phyloP scores from a whole-genome alignment of 768 basidiomycete genomes.

The Pholiota conissans region DNA sequence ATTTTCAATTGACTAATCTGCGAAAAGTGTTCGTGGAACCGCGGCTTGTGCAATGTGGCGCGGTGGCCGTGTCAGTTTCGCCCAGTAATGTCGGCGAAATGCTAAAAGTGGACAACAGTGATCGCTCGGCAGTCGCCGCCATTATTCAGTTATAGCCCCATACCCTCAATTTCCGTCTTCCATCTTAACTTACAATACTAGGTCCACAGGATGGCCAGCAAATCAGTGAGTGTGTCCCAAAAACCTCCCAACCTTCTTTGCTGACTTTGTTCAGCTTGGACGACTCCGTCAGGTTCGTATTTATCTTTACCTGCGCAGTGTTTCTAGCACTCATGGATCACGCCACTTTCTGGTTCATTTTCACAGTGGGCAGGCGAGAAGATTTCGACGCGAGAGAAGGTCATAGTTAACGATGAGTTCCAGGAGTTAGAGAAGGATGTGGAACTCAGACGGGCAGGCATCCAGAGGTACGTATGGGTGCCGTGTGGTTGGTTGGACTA shows the following conservation, averaged over 20 bases:
- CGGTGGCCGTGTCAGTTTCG: too few species aligned
- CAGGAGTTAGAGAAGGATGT: slow-evolving; percentile 82
- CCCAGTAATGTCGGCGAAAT: background rate
- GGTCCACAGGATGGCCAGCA: slow-evolving; percentile 55
- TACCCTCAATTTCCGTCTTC: background rate
- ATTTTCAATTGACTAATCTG: too few species aligned
- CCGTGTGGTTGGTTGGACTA: background rate
- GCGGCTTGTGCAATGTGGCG: too few species aligned
- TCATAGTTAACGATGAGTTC: slow-evolving; percentile 76
- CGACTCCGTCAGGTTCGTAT: slow-evolving; percentile 70
- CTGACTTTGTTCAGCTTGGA: slow-evolving; percentile 51
- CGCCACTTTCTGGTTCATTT: slow-evolving; percentile 23
- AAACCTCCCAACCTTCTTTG: background rate
- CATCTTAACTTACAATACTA: slow-evolving; percentile 6
- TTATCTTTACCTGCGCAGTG: slow-evolving; percentile 9
- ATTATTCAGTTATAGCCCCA: slow-evolving; percentile 8
- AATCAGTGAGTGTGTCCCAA: slow-evolving; percentile 43
- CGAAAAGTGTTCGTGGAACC: too few species aligned
- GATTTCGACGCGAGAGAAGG: slow-evolving; percentile 83
- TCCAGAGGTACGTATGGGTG: slow-evolving; percentile 56
- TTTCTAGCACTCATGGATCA: slow-evolving; percentile 17
- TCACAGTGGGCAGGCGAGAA: slow-evolving; percentile 87
- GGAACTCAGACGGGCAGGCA: slow-evolving; percentile 73
- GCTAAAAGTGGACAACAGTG: slow-evolving; percentile 9
- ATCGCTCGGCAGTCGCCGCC: slow-evolving; percentile 17